Conservation (phyloP, 2,329 filamentous ascomycete genomes). For the Fonsecaea erecta region DNA sequence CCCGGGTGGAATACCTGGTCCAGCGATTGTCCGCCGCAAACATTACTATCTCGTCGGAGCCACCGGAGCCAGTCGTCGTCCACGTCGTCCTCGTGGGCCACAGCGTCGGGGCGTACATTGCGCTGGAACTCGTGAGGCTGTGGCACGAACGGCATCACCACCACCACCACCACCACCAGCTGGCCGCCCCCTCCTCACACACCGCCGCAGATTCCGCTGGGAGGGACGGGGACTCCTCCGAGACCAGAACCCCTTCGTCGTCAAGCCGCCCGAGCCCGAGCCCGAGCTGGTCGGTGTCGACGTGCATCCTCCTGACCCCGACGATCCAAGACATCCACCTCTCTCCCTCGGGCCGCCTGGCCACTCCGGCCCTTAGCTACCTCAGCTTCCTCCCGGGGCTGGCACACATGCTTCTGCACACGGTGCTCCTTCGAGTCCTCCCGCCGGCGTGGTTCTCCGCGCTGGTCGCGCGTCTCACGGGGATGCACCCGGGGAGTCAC, state of each 20-base stretch:
- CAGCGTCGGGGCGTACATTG: constrained; percentile 74
- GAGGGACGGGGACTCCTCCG: neutral
- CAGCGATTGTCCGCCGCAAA: constrained; percentile 27
- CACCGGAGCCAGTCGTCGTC: constrained; percentile 48
- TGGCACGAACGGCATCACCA: constrained; percentile 48
- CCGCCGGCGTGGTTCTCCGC: constrained; percentile 47
- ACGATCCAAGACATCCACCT: constrained; percentile 72
- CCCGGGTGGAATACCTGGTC: constrained; percentile 49
- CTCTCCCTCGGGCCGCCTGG: constrained; percentile 67
- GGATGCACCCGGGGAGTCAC: constrained; percentile 46
- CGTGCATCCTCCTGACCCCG: constrained; percentile 71
- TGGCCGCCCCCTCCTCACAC: too few species aligned
- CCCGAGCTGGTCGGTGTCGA: constrained; percentile 42
- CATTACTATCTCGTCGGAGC: constrained; percentile 18
- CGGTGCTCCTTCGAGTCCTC: constrained; percentile 50
- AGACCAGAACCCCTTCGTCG: neutral
- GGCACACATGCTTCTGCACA: constrained; percentile 48
- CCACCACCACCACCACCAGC: neutral
- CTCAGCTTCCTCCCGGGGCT: constrained; percentile 48
- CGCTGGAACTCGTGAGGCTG: constrained; percentile 68
- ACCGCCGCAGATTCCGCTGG: neutral
- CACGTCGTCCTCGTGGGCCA: constrained; percentile 71
- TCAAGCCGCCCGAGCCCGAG: too few species aligned
- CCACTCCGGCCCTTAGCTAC: constrained; percentile 63
- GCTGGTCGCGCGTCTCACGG: constrained; percentile 51